Evolutionary conservation across 129 eudicot genomes (phyloP).

Genomic region (Calendula officinalis): DNA sequence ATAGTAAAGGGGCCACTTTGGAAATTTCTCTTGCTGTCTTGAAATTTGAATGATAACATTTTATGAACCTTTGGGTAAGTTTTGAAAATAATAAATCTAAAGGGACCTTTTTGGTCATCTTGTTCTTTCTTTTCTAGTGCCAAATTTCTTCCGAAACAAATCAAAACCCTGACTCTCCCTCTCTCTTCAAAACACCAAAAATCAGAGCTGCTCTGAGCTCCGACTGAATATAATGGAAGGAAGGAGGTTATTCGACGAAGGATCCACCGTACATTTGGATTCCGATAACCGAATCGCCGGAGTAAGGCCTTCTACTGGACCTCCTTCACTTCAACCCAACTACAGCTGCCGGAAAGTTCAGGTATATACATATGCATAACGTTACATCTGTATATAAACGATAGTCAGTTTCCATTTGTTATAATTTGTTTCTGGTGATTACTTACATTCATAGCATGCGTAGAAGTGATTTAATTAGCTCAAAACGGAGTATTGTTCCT

Average conservation of each 20-base stretch:
- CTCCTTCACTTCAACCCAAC: constrained; percentile 36
- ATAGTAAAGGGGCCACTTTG: no score
- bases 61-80: background rate
- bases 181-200: constrained; percentile 26
- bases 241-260: constrained; percentile 27
- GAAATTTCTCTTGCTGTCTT: background rate
- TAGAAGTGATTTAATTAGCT: background rate
- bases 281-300: constrained; percentile 25
- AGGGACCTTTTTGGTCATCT: constrained; percentile 16
- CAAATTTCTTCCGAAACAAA: constrained; percentile 17
- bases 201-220: constrained; percentile 29
- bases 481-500: background rate
- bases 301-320: constrained; percentile 10
- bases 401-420: background rate
- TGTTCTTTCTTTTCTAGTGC: constrained; percentile 6
- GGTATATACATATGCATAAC: constrained; percentile 22
- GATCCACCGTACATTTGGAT: constrained; percentile 26
- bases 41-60: background rate
- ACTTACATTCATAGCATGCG: background rate
- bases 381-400: constrained; percentile 6
- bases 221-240: constrained; percentile 16
- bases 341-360: constrained; percentile 35
- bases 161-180: constrained; percentile 38
- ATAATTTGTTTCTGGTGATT: background rate
- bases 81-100: background rate